phyloP scores from a whole-genome alignment of 129 eudicot species.

The Heracleum sosnowskyi region DNA sequence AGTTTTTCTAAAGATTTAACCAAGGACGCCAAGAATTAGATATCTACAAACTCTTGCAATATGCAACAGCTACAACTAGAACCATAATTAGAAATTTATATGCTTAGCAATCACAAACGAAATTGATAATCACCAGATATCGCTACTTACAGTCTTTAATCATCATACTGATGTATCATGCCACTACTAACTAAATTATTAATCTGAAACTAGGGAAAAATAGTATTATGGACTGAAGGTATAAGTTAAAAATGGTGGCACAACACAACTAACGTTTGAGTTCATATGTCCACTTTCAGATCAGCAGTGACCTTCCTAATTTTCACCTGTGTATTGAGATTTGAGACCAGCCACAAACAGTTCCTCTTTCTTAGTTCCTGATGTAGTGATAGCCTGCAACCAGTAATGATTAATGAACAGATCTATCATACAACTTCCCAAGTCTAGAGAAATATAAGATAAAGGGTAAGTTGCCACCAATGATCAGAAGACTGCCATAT shows the following conservation, averaged over 20 bases:
- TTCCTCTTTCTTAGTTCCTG: constrained; percentile 61
- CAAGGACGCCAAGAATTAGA: background rate
- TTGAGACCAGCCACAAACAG: constrained; percentile 58
- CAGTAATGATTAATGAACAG: background rate
- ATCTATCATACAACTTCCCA: background rate
- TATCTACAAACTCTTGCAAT: background rate
- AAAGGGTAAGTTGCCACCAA: background rate
- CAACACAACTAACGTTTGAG: constrained; percentile 28
- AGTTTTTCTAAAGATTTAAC: background rate
- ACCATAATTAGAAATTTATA: no score
- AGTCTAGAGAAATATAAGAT: background rate
- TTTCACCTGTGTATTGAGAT: constrained; percentile 46
- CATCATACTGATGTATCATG: no score
- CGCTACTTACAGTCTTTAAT: constrained; percentile 21
- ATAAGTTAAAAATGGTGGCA: background rate
- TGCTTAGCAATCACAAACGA: no score
- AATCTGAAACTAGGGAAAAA: no score
- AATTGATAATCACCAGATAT: no score
- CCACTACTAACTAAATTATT: no score
- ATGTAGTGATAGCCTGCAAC: constrained; percentile 47
- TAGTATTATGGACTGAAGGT: background rate
- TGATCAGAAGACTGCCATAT: no score
- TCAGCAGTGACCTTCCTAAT: constrained; percentile 55
- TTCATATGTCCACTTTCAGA: constrained; percentile 51
- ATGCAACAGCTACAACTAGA: background rate